These are phyloP conservation scores for Neofusicoccum parvum DNA, from an alignment of 2,329 filamentous ascomycete genomes.

Conservation along the genomic window DNA sequence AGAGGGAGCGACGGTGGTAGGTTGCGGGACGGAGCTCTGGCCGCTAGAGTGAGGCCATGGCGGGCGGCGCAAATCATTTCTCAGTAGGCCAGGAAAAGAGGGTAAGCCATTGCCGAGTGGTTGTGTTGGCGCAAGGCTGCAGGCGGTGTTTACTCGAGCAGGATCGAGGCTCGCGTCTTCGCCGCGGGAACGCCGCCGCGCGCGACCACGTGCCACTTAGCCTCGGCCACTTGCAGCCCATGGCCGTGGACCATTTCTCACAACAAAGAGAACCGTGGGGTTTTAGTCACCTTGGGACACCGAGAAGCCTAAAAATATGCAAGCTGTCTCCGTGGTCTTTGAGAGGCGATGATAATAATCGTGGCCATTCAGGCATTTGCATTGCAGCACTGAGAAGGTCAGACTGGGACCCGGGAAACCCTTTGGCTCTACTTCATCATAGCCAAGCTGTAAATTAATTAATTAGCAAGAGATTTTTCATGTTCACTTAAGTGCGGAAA, in stretches of 20 bases:
- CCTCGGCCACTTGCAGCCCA: not conserved
- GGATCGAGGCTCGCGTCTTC: conserved; percentile 6
- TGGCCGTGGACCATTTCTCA: not conserved
- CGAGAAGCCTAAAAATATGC: too few relatives aligned
- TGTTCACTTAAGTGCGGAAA: too few relatives aligned
- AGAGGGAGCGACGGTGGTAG: not conserved
- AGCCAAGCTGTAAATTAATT: too few relatives aligned
- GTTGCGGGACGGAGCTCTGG: not conserved
- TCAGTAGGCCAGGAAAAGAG: not conserved
- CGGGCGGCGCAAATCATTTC: not conserved
- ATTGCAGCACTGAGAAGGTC: too few relatives aligned
- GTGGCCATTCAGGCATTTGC: too few relatives aligned
- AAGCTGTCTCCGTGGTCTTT: too few relatives aligned
- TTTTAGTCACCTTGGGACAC: too few relatives aligned
- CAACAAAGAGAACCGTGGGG: too few relatives aligned
- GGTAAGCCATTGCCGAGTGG: not conserved
- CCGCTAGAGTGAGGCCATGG: not conserved
- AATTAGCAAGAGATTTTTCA: too few relatives aligned
- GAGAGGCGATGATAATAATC: too few relatives aligned
- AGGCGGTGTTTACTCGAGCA: not conserved
- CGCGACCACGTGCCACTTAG: conserved; percentile 1
- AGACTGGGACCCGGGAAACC: too few relatives aligned
- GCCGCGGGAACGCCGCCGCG: not conserved
- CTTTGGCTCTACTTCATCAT: too few relatives aligned
- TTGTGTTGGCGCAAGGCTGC: not conserved